Conservation (phyloP, 2,329 filamentous ascomycete genomes). For the Sporothrix mexicana region DNA sequence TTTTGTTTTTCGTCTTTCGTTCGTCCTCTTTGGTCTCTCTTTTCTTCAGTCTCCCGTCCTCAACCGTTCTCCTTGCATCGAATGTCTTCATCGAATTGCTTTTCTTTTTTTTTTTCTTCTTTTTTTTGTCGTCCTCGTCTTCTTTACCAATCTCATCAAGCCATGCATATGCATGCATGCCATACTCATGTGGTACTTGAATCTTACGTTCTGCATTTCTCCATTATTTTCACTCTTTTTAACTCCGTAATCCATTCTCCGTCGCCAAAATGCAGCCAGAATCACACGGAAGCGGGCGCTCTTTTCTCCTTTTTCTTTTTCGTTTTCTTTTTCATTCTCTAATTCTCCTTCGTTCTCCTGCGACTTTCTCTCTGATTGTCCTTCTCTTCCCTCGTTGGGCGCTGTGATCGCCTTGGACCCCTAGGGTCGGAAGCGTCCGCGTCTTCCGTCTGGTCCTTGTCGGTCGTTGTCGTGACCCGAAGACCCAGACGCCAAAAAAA, state of each 20-base stretch:
- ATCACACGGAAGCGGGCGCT: background rate
- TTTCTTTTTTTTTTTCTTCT: background rate
- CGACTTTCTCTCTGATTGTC: background rate
- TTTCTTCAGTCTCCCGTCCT: background rate
- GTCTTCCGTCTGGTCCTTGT: background rate
- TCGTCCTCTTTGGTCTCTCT: background rate
- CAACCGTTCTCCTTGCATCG: background rate
- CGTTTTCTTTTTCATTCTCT: background rate
- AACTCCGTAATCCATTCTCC: too few species aligned
- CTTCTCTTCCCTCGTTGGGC: background rate
- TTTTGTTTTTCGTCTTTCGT: background rate
- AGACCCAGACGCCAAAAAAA: background rate
- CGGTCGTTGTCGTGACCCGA: background rate
- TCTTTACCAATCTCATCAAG: constrained; percentile 17
- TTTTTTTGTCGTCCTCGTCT: background rate
- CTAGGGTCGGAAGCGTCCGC: constrained; percentile 20
- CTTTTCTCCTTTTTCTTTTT: background rate
- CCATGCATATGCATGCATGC: constrained; percentile 23
- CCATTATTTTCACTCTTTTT: too few species aligned
- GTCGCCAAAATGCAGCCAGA: background rate
- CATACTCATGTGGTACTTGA: background rate
- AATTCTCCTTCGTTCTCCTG: background rate
- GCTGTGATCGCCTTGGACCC: background rate
- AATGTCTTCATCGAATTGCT: background rate
- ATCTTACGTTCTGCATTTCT: too few species aligned